Evolutionary conservation across 2,329 filamentous ascomycete genomes (phyloP).

Genomic region (Falciphora oryzae): DNA sequence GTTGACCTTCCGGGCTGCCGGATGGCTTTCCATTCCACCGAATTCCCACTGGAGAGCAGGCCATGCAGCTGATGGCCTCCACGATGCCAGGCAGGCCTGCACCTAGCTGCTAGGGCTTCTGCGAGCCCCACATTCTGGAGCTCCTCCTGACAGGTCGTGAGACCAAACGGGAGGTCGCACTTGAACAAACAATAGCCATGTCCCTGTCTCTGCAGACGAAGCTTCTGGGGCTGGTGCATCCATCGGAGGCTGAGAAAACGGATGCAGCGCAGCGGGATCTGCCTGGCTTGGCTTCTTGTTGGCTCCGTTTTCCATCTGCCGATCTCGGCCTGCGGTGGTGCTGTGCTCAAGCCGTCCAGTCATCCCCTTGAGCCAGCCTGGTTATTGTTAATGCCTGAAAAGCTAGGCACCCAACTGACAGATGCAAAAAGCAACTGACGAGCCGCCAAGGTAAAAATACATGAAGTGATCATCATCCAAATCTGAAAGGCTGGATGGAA

Average conservation of each 20-base stretch:
- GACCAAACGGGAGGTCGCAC: not conserved
- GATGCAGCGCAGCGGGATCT: constrained; percentile 6
- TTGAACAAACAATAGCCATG: not conserved
- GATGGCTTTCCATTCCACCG: constrained; percentile 1
- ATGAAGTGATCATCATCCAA: not conserved
- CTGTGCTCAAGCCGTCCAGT: no score
- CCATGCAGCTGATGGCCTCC: no score
- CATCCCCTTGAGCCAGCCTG: no score
- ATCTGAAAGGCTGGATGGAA: not conserved
- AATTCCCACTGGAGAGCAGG: not conserved
- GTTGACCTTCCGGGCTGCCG: not conserved
- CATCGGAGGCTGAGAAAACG: not conserved
- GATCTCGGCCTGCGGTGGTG: not conserved
- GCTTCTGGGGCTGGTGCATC: constrained; percentile 1
- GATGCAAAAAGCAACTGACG: not conserved
- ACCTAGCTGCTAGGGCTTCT: not conserved
- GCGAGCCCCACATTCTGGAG: not conserved
- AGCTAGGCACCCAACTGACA: not conserved
- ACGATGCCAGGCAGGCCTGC: no score
- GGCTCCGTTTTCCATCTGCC: not conserved
- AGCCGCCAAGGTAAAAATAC: not conserved
- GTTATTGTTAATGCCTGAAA: not conserved
- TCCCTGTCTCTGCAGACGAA: not conserved
- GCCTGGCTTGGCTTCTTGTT: not conserved
- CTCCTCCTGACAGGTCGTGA: not conserved